These are phyloP conservation scores for Tricholoma sp. DNA, from an alignment of 768 basidiomycete species.

Conservation along the genomic window DNA sequence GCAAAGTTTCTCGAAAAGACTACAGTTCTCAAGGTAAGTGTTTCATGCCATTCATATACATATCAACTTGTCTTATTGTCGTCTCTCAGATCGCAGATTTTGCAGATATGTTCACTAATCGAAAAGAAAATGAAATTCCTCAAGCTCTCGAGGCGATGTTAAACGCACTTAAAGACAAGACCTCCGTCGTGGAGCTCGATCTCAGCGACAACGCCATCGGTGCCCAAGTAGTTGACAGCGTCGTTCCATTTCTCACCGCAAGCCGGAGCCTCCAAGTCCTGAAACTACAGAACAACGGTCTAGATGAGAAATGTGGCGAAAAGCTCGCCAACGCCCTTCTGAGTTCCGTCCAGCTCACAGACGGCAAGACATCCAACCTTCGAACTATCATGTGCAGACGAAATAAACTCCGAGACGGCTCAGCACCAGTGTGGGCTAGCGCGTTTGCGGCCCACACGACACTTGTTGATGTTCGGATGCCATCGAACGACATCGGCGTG, in stretches of 20 bases:
- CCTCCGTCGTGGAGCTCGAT: constrained; percentile 80
- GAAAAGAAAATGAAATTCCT: constrained; percentile 94
- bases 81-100: constrained; percentile 80
- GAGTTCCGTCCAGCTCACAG: constrained; percentile 63
- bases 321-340: constrained; percentile 82
- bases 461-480: constrained; percentile 83
- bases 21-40: constrained; percentile 59
- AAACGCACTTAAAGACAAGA: constrained; percentile 75
- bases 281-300: constrained; percentile 93
- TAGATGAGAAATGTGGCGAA: constrained; percentile 84
- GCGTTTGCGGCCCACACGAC: constrained; percentile 84
- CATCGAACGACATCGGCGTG: constrained; percentile 97
- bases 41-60: neutral
- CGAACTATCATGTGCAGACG: constrained; percentile 86
- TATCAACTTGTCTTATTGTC: neutral
- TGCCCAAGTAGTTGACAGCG: constrained; percentile 88
- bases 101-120: constrained; percentile 96
- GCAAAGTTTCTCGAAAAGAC: constrained; percentile 74
- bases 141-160: constrained; percentile 84
- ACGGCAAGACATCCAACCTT: constrained; percentile 67
- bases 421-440: constrained; percentile 75
- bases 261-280: constrained; percentile 82
- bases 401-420: constrained; percentile 92
- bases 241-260: constrained; percentile 82
- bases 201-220: constrained; percentile 97